Conservation (phyloP, 2,329 filamentous ascomycete genomes). For the Arachnopeziza araneosa region DNA sequence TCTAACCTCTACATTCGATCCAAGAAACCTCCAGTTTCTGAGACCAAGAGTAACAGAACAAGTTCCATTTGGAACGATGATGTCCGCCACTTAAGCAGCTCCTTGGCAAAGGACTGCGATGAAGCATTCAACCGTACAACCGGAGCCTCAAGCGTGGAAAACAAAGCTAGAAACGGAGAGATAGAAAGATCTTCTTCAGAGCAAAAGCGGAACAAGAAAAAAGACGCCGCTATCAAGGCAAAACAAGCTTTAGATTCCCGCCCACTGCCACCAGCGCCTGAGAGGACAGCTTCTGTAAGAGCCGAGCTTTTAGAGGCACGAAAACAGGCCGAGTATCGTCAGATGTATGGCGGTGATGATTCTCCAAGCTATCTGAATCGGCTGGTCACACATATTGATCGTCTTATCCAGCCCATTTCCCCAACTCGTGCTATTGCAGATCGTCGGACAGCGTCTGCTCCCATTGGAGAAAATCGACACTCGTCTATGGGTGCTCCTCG, state of each 20-base stretch:
- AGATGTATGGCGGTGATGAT: constrained; percentile 26
- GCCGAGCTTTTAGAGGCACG: constrained; percentile 27
- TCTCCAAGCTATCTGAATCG: constrained; percentile 47
- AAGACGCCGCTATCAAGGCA: no score
- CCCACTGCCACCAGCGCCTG: constrained; percentile 28
- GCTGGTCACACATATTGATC: constrained; percentile 55
- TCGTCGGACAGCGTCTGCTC: constrained; percentile 42
- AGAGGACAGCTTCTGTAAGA: constrained; percentile 26
- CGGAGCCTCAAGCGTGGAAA: background rate
- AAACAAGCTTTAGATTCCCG: constrained; percentile 11
- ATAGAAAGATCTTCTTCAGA: background rate
- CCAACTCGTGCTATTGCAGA: constrained; percentile 16
- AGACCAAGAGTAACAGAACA: constrained; percentile 13
- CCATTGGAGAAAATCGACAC: constrained; percentile 22
- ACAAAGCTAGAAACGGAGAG: background rate
- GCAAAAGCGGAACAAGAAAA: background rate
- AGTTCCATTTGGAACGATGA: constrained; percentile 59
- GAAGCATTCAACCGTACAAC: constrained; percentile 72
- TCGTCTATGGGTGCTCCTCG: constrained; percentile 1
- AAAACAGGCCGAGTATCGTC: constrained; percentile 26
- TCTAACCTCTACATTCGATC: constrained; percentile 28
- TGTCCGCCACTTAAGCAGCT: constrained; percentile 74
- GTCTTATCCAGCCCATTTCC: constrained; percentile 42
- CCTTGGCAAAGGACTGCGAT: constrained; percentile 85
- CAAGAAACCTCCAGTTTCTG: constrained; percentile 18